These are phyloP conservation scores for Coemansia sp. DNA, from an alignment of 192 early-diverging fungal genomes.

Conservation along the genomic window DNA sequence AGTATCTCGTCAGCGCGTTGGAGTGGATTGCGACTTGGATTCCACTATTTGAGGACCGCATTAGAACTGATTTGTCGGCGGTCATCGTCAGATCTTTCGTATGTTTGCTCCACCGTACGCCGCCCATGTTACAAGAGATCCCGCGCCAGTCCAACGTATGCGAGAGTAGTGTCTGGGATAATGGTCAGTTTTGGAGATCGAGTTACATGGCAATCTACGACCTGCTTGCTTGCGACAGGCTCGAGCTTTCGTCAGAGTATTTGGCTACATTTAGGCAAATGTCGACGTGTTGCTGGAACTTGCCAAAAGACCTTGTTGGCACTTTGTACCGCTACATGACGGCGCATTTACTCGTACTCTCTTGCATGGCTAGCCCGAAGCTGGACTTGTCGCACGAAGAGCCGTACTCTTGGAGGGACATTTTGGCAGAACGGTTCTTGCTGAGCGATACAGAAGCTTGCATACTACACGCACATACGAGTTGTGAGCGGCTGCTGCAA, in stretches of 20 bases:
- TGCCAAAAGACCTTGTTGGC: neutral
- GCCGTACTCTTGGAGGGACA: neutral
- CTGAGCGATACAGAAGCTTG: neutral
- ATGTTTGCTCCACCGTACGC: neutral
- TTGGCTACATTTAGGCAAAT: neutral
- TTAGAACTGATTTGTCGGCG: neutral
- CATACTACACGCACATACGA: neutral
- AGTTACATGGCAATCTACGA: neutral
- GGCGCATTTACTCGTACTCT: neutral
- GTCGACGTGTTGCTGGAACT: neutral
- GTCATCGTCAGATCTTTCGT: neutral
- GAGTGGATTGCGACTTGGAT: neutral
- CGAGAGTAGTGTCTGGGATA: neutral
- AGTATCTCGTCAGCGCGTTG: neutral
- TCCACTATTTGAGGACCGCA: neutral
- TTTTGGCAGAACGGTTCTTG: neutral
- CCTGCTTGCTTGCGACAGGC: neutral
- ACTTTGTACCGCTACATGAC: neutral
- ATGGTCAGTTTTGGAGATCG: neutral
- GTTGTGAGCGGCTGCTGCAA: neutral
- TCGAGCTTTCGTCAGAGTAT: neutral
- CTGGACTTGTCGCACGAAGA: neutral
- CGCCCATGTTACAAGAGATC: neutral
- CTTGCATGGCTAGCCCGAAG: neutral
- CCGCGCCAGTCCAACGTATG: neutral